Base-by-base conservation (phyloP, 2,329 filamentous ascomycete genomes). In the Stemphylium beticola region DNA sequence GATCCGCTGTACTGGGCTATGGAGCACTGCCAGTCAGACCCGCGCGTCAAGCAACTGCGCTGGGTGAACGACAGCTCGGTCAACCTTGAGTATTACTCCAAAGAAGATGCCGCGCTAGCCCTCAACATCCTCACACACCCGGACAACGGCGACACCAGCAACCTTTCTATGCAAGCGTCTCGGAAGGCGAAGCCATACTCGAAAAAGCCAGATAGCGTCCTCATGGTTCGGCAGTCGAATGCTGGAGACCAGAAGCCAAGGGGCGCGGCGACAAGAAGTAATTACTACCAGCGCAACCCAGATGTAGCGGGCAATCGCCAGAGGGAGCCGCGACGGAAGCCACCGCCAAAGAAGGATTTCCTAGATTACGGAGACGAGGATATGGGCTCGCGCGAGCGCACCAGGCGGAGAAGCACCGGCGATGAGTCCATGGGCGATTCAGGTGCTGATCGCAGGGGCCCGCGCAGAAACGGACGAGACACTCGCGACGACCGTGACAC, bases 31-130 rank as follows among this genome's bases (percentile, higher is more conserved):
- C 67, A 78, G 80, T 82, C 50, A 69, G 78, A 47, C 80, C 87
- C 52, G 79, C 84, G 51, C 83, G 85, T 69, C 37, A 71, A 71
- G 44, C 61, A 68, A 57, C 81, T 97, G 60, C 92, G 98, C 77
- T 99, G 95, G 95, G 92, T 99, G 62, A 91, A 98, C 73, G 95
- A 99, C 75, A 87, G 86, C 6, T 93, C 92, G 0, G 91, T 92
- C 58, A 98, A 98, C 72, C 81, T 97, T 48, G 76, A 96, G 47
- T 98, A 95, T 77, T 79, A 81, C 52, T 81, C 78, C 32, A 69
- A 79, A 11, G 79, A 82, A 39, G 76, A 82, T 11, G 86, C 86
- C 2, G 67, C 79, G 4, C 73, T 80, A 46, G 86, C 85, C 17
- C 77, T 89, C 20, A 67, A 73, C 29, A 77, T 79, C 4, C 77